Conservation (phyloP, 805 yeast species). For the Zygoascus bituminiphila region DNA sequence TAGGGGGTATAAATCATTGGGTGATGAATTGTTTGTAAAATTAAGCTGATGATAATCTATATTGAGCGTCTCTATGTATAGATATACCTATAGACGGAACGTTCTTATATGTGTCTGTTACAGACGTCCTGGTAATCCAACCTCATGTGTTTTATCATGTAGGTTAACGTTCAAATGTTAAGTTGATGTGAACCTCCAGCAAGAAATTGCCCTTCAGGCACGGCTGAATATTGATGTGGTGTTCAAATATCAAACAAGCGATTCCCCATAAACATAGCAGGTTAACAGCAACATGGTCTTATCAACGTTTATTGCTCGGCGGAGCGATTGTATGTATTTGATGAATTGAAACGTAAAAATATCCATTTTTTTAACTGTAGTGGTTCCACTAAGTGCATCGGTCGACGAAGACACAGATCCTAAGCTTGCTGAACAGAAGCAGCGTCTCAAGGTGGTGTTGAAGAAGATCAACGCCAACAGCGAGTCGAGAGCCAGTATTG, state of each 20-base stretch:
- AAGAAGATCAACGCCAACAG: conserved; percentile 69
- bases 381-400: conserved; percentile 85
- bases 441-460: conserved; percentile 70
- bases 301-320: conserved; percentile 28
- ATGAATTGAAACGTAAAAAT: neutral
- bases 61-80: too few relatives aligned
- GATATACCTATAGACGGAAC: too few relatives aligned
- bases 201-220: too few relatives aligned
- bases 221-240: neutral
- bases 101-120: too few relatives aligned
- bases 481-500: conserved; percentile 78
- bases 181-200: too few relatives aligned
- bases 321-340: conserved; percentile 19
- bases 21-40: too few relatives aligned
- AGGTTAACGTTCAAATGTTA: too few relatives aligned
- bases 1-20: too few relatives aligned
- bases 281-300: conserved; percentile 24
- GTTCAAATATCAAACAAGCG: neutral
- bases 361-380: too few relatives aligned
- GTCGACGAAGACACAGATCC: conserved; percentile 70
- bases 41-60: too few relatives aligned
- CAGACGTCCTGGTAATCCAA: too few relatives aligned
- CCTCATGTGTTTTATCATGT: too few relatives aligned
- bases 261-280: neutral
- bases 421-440: conserved; percentile 64